Evolutionary conservation across 768 basidiomycete species (phyloP), one percentile per base, ranked within the genome.

Genomic region (Podaxis sp.): DNA sequence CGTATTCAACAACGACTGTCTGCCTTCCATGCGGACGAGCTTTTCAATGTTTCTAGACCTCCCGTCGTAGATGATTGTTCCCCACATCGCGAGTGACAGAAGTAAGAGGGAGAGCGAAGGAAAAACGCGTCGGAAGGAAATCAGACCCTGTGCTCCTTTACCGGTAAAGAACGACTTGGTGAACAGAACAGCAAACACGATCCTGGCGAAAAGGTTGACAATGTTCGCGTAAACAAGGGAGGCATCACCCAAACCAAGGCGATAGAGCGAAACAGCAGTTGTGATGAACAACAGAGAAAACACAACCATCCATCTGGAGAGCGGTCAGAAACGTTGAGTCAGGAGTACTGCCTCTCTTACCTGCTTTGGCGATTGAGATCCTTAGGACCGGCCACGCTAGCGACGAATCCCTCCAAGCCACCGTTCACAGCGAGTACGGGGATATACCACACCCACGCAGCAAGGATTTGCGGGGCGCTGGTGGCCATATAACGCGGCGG

Each of bases 401-500:
- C 85, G 66, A 96, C 80, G 73, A 97, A 96, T 0, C 96, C 93
- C 71, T 99, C 97, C 17, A 96, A 76, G 0, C 92, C 84, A 2
- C 97, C 97, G 70, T 99, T 99, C 66, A 94, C 75, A 4, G 91
- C 91, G 69, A 99, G 82, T 22, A 91, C 82, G 0, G 97, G 97
- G 66, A 98, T 89, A 67, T 96, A 96, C 79, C 85, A 89, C 24
- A 93, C 74, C 85, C 95, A 99, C 0, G 89, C 85, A 12, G 76
- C 73, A 5, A 99, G 84, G 40, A 96, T 89, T 13, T 74, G 65
- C 0, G 93, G 89, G 0, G 96, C 95, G 47, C 91, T 93, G 0
- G 95, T 94, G 46, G 79, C 69, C 38, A 86, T 78, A 74, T 92
- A 92, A 63, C 83, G 80, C 22, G 69, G 74, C 19, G 91, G 94